A percentile compares a stretch with the other conserved stretches of the same genome.
phyloP scores from a whole-genome alignment of 495 filamentous ascomycete genomes.

The Penicillium cosmopolitanum region DNA sequence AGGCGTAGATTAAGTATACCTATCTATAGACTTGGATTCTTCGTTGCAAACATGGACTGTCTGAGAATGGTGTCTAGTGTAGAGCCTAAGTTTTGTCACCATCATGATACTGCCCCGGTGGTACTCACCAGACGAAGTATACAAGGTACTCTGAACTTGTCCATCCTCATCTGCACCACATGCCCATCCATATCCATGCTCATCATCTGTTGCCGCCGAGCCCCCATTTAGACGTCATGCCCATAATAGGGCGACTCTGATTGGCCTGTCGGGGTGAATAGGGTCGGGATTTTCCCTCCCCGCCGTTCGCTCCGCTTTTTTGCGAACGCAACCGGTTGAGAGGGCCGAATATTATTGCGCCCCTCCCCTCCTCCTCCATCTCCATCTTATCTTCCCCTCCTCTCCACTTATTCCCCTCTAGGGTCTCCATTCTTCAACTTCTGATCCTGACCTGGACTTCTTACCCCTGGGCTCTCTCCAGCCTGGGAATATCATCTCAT shows the following conservation, averaged over 20 bases:
- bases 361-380: background rate
- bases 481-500: background rate
- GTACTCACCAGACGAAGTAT: too few species aligned
- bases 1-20: too few species aligned
- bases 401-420: constrained; percentile 3
- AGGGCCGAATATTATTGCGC: background rate
- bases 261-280: constrained; percentile 23
- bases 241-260: constrained; percentile 27
- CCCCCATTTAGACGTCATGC: constrained; percentile 29
- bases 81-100: too few species aligned
- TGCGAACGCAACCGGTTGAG: constrained; percentile 13
- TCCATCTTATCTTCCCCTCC: constrained; percentile 4
- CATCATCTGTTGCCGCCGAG: background rate
- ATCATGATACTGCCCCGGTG: too few species aligned
- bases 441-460: background rate
- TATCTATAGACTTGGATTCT: too few species aligned
- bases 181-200: too few species aligned
- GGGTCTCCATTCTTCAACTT: constrained; percentile 3
- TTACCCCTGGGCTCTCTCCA: constrained; percentile 1
- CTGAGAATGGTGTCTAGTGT: too few species aligned
- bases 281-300: constrained; percentile 25
- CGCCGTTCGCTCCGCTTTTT: constrained; percentile 15
- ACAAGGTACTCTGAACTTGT: too few species aligned
- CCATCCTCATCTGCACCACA: too few species aligned
- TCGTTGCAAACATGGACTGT: too few species aligned